Evolutionary conservation across 78 protist genomes (phyloP).

Genomic region (Dictyostelium firmibasis): DNA sequence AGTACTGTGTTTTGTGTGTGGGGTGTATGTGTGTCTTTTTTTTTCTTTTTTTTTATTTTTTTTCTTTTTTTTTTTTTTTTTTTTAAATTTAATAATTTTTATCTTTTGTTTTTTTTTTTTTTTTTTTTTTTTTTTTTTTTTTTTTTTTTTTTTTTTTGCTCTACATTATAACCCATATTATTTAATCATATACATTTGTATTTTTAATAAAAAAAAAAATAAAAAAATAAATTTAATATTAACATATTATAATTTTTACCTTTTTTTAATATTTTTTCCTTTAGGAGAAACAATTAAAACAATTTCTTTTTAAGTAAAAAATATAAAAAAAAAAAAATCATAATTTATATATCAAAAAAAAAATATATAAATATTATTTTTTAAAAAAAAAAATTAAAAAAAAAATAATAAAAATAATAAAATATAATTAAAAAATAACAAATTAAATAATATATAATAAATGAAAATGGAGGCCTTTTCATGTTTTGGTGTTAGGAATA

Average conservation of each 20-base stretch:
- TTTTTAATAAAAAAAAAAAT: too few species aligned
- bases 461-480: conserved; percentile 75
- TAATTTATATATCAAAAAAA: too few species aligned
- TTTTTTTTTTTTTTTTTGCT: neutral
- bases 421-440: neutral
- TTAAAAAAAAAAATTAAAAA: neutral
- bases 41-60: neutral
- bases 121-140: neutral
- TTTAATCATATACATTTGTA: neutral
- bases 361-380: too few species aligned
- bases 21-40: neutral
- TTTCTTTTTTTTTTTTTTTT: too few species aligned
- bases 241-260: neutral
- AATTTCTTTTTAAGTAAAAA: neutral
- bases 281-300: neutral
- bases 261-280: neutral
- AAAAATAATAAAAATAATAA: neutral
- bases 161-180: neutral
- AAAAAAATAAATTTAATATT: too few species aligned
- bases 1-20: neutral
- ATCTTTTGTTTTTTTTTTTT: too few species aligned
- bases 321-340: too few species aligned
- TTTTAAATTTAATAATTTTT: neutral
- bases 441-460: neutral
- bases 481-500: conserved; percentile 61